A percentile compares a stretch with the other conserved stretches of the same genome.
phyloP scores from a whole-genome alignment of 2,329 filamentous ascomycete genomes.

The Atkinsonella hypoxylon region DNA sequence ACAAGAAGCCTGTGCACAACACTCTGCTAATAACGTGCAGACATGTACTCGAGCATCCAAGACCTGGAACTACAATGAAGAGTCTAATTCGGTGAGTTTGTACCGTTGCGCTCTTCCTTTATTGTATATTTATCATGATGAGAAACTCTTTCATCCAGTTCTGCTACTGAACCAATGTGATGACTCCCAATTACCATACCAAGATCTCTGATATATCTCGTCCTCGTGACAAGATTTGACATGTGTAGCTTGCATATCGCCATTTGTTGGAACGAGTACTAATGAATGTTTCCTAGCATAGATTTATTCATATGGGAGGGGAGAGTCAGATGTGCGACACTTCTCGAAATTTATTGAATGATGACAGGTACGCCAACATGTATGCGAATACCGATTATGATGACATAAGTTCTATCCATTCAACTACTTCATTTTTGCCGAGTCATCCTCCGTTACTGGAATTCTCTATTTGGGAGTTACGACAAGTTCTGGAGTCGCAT shows the following conservation, averaged over 20 bases:
- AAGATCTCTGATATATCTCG: conserved; percentile 40
- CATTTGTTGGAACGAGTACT: no score
- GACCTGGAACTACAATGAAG: no score
- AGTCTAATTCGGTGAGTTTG: no score
- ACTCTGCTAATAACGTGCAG: neutral
- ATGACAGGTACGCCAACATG: neutral
- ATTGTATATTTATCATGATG: conserved; percentile 37
- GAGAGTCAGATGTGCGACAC: no score
- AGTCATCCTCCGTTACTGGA: conserved; percentile 66
- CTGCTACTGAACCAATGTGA: conserved; percentile 62
- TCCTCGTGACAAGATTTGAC: neutral
- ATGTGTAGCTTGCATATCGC: no score
- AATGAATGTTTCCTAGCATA: no score
- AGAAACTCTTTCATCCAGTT: conserved; percentile 54
- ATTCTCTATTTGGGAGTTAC: conserved; percentile 32
- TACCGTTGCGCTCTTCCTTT: no score
- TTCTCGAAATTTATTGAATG: no score
- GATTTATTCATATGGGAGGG: no score
- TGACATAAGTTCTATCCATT: conserved; percentile 60
- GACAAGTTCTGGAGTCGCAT: conserved; percentile 65
- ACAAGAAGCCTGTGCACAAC: neutral
- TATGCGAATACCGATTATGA: conserved; percentile 14
- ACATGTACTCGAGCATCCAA: no score
- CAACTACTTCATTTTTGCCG: conserved; percentile 55
- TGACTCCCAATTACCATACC: conserved; percentile 55